A percentile compares a stretch with the other conserved stretches of the same genome.
These are phyloP conservation scores for Bidens hawaiensis DNA, from an alignment of 140 eudicot species.

Conservation along the genomic window DNA sequence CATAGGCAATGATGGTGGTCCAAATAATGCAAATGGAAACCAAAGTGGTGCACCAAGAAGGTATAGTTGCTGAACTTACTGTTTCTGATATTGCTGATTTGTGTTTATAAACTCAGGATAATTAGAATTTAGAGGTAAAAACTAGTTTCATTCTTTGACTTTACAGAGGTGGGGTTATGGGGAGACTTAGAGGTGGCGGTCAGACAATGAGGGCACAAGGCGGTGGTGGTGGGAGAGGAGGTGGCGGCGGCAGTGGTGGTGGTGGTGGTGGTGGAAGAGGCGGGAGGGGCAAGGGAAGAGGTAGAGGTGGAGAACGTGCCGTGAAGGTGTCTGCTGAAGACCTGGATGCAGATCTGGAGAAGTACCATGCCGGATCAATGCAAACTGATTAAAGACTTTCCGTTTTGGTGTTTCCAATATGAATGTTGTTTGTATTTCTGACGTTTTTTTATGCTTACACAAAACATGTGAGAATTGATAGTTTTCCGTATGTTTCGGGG, in stretches of 20 bases:
- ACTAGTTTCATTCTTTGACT: not conserved
- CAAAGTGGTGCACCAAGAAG: constrained; percentile 42
- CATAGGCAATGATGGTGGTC: constrained; percentile 22
- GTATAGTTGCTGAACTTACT: constrained; percentile 12
- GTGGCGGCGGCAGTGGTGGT: constrained; percentile 10
- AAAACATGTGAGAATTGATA: constrained; percentile 18
- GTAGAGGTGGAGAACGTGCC: constrained; percentile 37
- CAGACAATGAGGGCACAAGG: constrained; percentile 22
- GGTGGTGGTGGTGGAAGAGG: constrained; percentile 9
- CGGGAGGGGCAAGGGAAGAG: constrained; percentile 13
- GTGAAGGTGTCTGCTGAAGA: constrained; percentile 49
- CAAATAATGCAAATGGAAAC: constrained; percentile 21
- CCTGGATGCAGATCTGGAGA: constrained; percentile 61
- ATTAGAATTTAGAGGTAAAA: too few relatives aligned
- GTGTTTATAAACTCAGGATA: not conserved
- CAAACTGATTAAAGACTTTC: constrained; percentile 32
- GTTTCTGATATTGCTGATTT: not conserved
- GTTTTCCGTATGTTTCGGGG: not conserved
- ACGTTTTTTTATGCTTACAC: constrained; percentile 20
- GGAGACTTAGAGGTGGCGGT: constrained; percentile 41
- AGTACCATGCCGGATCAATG: constrained; percentile 48
- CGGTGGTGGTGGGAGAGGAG: constrained; percentile 9
- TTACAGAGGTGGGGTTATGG: constrained; percentile 42
- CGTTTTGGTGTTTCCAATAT: constrained; percentile 4
- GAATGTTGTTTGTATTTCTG: constrained; percentile 28